A percentile compares a stretch with the other conserved stretches of the same genome.
Evolutionary conservation across 352 stramenopile genomes (phyloP).

Genomic region (Pythium periplocum): DNA sequence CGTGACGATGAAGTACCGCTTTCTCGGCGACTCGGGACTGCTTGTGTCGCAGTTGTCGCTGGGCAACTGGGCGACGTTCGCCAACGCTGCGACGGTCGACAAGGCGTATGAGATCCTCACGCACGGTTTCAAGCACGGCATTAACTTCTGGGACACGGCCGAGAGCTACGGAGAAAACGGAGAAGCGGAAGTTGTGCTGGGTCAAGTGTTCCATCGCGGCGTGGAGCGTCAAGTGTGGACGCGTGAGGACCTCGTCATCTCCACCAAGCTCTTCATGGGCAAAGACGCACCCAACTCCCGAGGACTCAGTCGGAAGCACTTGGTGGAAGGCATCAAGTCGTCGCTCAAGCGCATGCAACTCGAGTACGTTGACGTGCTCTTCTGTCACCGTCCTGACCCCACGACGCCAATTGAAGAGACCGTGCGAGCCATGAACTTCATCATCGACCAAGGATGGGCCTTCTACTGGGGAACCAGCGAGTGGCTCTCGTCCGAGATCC

Average conservation of each 20-base stretch:
- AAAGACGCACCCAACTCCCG: conserved; percentile 17
- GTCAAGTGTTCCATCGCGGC: conserved; percentile 20
- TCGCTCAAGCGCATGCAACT: conserved; percentile 35
- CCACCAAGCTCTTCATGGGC: conserved; percentile 56
- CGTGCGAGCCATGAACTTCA: conserved; percentile 42
- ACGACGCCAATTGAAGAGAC: conserved; percentile 34
- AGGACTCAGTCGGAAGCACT: conserved; percentile 35
- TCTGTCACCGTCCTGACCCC: conserved; percentile 27
- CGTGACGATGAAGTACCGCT: conserved; percentile 17
- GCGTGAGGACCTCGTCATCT: conserved; percentile 47
- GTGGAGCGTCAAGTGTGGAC: conserved; percentile 16
- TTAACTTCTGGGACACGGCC: conserved; percentile 60
- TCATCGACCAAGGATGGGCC: conserved; percentile 38
- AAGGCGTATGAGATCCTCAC: conserved; percentile 27
- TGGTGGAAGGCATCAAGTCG: conserved; percentile 36
- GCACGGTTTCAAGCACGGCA: conserved; percentile 26
- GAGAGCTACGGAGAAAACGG: conserved; percentile 27
- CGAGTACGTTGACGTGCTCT: conserved; percentile 43
- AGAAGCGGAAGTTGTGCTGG: conserved; percentile 27
- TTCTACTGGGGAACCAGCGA: conserved; percentile 51
- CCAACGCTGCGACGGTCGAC: not conserved
- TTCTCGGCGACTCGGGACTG: conserved; percentile 18
- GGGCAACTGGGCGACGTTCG: conserved; percentile 13
- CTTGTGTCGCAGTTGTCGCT: conserved; percentile 16
- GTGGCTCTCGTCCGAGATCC: conserved; percentile 38